A percentile compares a stretch with the other conserved stretches of the same genome.
phyloP scores from a whole-genome alignment of 257 asterid genomes.

The Jasminum sambac region DNA sequence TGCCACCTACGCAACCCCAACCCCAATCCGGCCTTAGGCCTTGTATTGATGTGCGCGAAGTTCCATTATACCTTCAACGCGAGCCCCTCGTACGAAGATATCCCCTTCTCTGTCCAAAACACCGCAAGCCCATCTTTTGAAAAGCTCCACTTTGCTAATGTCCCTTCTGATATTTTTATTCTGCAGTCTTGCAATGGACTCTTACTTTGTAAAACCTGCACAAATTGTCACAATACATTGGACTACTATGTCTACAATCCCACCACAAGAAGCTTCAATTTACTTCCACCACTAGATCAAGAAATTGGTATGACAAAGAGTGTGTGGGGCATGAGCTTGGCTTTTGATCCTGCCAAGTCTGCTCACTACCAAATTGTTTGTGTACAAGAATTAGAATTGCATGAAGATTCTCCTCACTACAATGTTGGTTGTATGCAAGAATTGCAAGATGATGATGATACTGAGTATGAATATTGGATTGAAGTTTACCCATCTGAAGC shows the following conservation, averaged over 20 bases:
- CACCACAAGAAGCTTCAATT: constrained; percentile 25
- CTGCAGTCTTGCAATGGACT: constrained; percentile 40
- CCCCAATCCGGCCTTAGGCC: constrained; percentile 31
- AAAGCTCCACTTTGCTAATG: constrained; percentile 20
- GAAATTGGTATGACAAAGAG: not conserved
- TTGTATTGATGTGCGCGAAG: constrained; percentile 21
- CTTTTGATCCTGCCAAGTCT: constrained; percentile 34
- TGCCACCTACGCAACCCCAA: constrained; percentile 18
- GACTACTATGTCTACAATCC: constrained; percentile 29
- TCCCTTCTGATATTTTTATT: constrained; percentile 26
- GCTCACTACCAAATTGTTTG: too few relatives aligned
- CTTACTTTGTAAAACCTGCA: constrained; percentile 32
- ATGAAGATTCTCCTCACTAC: constrained; percentile 8
- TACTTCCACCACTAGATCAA: constrained; percentile 23
- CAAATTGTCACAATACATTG: too few relatives aligned
- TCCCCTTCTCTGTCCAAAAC: constrained; percentile 17
- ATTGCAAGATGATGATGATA: not conserved
- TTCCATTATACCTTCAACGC: too few relatives aligned
- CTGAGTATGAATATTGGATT: constrained; percentile 22
- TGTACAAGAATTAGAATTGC: too few relatives aligned
- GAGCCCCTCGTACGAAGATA: constrained; percentile 16
- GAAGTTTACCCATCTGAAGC: constrained; percentile 31
- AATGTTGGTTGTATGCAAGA: constrained; percentile 23
- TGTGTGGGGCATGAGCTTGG: constrained; percentile 16
- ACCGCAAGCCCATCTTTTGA: constrained; percentile 21